Conservation (phyloP, 208 protist species). For the Spongospora subterranea region DNA sequence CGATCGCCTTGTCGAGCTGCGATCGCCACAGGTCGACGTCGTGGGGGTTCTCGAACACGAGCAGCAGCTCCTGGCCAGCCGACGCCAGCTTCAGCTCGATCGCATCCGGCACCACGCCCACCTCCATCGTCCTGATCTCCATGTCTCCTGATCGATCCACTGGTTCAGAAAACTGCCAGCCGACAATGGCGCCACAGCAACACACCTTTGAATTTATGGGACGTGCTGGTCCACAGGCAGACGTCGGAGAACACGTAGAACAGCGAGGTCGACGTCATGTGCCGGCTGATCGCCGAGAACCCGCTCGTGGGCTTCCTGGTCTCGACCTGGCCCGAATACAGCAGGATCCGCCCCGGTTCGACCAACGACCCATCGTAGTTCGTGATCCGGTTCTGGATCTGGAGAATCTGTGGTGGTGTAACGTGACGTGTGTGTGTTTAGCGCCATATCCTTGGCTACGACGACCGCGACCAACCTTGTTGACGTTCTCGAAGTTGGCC, state of each 20-base stretch:
- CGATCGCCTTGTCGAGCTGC: too few relatives aligned
- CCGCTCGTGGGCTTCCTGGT: not conserved
- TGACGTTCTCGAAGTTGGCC: conserved; percentile 56
- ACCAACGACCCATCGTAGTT: conserved; percentile 19
- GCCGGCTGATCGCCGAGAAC: not conserved
- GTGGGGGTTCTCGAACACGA: not conserved
- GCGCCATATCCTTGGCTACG: not conserved
- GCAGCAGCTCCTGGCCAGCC: not conserved
- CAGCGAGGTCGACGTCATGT: not conserved
- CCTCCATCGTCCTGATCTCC: not conserved
- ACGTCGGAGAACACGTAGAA: not conserved
- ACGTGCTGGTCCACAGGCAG: conserved; percentile 48
- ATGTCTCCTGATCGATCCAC: not conserved
- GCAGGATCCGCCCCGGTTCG: not conserved
- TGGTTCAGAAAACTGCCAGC: not conserved
- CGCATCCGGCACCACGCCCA: not conserved
- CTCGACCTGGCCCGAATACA: not conserved
- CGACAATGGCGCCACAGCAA: not conserved
- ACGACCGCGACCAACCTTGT: too few relatives aligned
- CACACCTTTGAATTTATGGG: conserved; percentile 50
- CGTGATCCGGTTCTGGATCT: not conserved
- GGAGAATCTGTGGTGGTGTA: not conserved
- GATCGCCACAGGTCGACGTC: too few relatives aligned
- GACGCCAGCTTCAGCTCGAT: not conserved
- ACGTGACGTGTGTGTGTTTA: not conserved